A percentile compares a stretch with the other conserved stretches of the same genome.
phyloP scores from a whole-genome alignment of 108 stramenopile species.

The Pseudonitzschia multistriata region DNA sequence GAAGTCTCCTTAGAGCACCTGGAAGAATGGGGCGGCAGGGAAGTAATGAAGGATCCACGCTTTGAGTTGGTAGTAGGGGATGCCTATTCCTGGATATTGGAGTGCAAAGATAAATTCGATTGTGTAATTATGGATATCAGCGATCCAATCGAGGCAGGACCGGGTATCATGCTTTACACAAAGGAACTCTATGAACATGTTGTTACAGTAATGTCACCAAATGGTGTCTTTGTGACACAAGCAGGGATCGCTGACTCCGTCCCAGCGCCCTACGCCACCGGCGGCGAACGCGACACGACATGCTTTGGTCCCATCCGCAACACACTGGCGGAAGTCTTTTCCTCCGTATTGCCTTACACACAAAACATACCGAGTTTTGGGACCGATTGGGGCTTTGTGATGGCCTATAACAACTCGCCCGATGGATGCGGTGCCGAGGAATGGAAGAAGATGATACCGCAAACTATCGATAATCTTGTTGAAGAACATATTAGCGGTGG shows the following conservation, averaged over 20 bases:
- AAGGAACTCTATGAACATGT: constrained; percentile 88
- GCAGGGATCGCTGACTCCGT: constrained; percentile 60
- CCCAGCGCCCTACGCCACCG: constrained; percentile 39
- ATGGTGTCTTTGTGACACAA: constrained; percentile 87
- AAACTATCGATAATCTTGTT: constrained; percentile 46
- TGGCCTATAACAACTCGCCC: constrained; percentile 58
- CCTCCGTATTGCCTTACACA: constrained; percentile 75
- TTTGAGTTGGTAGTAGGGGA: constrained; percentile 73
- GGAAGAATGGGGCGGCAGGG: constrained; percentile 83
- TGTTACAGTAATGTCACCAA: constrained; percentile 35
- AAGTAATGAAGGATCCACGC: constrained; percentile 57
- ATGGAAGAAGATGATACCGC: constrained; percentile 12
- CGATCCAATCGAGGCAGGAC: constrained; percentile 91
- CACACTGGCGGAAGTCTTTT: constrained; percentile 74
- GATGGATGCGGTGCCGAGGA: not conserved
- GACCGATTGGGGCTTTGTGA: constrained; percentile 87
- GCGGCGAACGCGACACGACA: constrained; percentile 40
- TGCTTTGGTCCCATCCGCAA: constrained; percentile 83
- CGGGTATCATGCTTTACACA: constrained; percentile 88
- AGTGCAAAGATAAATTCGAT: constrained; percentile 63
- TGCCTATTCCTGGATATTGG: constrained; percentile 57
- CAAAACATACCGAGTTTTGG: constrained; percentile 84
- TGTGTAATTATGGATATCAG: constrained; percentile 87
- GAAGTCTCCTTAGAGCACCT: constrained; percentile 70
- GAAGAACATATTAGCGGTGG: constrained; percentile 44